These are phyloP conservation scores for Gynochthodes officinalis DNA, from an alignment of 257 asterid species.

Conservation along the genomic window DNA sequence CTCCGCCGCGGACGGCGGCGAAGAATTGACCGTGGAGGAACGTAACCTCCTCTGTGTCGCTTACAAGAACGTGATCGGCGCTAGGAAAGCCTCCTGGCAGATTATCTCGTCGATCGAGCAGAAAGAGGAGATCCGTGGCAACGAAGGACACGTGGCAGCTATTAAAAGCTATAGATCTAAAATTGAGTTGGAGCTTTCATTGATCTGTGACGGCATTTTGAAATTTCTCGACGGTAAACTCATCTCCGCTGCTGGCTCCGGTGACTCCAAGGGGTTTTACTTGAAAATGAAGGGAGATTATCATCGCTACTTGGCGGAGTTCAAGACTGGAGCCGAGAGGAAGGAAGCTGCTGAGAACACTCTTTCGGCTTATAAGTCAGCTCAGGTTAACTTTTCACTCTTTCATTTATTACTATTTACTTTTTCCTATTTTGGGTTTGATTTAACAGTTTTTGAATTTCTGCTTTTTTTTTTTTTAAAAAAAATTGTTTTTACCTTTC, in stretches of 20 bases:
- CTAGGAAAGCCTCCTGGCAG: conserved; percentile 77
- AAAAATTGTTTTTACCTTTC: neutral
- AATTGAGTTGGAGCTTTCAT: conserved; percentile 68
- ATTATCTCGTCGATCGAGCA: conserved; percentile 80
- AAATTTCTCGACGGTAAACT: conserved; percentile 71
- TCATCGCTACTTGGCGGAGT: conserved; percentile 82
- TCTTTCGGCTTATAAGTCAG: conserved; percentile 78
- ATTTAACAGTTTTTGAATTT: neutral
- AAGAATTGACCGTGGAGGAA: conserved; percentile 74
- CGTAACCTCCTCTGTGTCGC: conserved; percentile 82
- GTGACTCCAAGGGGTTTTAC: conserved; percentile 83
- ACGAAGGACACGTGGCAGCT: conserved; percentile 68
- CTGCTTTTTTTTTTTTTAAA: too few relatives aligned
- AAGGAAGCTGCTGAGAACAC: conserved; percentile 92
- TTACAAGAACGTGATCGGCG: conserved; percentile 81
- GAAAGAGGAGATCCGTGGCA: conserved; percentile 84
- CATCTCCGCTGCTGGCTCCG: conserved; percentile 55
- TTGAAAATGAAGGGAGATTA: conserved; percentile 94
- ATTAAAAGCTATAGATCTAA: conserved; percentile 76
- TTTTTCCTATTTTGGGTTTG: neutral
- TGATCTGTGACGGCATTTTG: conserved; percentile 73
- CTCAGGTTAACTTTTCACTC: conserved; percentile 49
- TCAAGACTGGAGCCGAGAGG: conserved; percentile 63
- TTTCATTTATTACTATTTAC: neutral
- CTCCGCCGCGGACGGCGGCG: conserved; percentile 56